A percentile compares a stretch with the other conserved stretches of the same genome.
These are phyloP conservation scores for Bombardia bombarda DNA, from an alignment of 495 filamentous ascomycete species.

Conservation along the genomic window DNA sequence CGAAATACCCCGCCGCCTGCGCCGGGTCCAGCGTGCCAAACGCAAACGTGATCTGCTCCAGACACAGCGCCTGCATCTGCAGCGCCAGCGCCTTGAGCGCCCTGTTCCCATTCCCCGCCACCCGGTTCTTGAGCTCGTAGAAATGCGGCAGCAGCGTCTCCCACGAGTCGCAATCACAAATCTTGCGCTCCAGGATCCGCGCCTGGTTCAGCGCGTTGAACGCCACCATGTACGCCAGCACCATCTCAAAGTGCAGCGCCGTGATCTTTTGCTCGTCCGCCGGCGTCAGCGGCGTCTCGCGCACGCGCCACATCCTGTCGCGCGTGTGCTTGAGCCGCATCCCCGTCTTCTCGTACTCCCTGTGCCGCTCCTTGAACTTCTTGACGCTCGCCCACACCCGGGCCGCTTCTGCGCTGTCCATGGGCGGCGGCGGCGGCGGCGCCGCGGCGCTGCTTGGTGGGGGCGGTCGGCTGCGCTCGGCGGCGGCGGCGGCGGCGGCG, in stretches of 20 bases:
- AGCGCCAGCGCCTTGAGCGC: slow-evolving; percentile 21
- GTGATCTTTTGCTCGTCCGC: slow-evolving; percentile 21
- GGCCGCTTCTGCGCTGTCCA: slow-evolving; percentile 12
- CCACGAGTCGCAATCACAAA: slow-evolving; percentile 17
- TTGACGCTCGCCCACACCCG: slow-evolving; percentile 18
- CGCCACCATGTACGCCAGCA: slow-evolving; percentile 32
- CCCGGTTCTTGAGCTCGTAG: slow-evolving; percentile 18
- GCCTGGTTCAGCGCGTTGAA: slow-evolving; percentile 24
- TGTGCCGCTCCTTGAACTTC: slow-evolving; percentile 11
- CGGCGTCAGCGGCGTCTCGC: slow-evolving; percentile 4
- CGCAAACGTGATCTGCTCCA: slow-evolving; percentile 26
- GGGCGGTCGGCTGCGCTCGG: no score
- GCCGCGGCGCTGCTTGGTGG: no score
- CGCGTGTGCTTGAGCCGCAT: slow-evolving; percentile 37
- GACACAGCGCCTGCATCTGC: slow-evolving; percentile 28
- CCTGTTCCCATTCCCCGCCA: slow-evolving; percentile 4
- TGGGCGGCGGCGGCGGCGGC: slow-evolving; percentile 25
- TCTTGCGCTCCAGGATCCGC: slow-evolving; percentile 15
- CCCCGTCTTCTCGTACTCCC: slow-evolving; percentile 24
- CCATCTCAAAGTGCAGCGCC: slow-evolving; percentile 32
- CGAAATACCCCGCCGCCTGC: slow-evolving; percentile 7
- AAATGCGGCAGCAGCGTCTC: slow-evolving; percentile 25
- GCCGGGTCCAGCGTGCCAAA: slow-evolving; percentile 17
- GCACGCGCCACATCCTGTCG: slow-evolving; percentile 27
- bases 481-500: no score